A percentile compares a stretch with the other conserved stretches of the same genome.
phyloP scores from a whole-genome alignment of 805 yeast genomes.

The Metschnikowia chrysomelidarum region DNA sequence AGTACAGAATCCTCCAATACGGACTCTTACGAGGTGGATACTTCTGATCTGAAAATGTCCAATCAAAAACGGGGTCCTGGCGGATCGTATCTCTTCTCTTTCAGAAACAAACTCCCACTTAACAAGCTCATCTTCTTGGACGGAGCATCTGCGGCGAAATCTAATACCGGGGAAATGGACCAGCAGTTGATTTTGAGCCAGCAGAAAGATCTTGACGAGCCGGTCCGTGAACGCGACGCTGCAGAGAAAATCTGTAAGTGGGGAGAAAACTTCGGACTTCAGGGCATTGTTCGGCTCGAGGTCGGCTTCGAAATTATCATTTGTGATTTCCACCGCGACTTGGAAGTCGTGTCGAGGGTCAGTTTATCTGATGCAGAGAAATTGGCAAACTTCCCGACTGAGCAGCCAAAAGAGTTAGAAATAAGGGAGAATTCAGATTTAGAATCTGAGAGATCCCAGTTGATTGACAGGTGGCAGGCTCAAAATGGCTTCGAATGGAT shows the following conservation, averaged over 20 bases:
- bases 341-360: constrained; percentile 46
- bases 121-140: constrained; percentile 52
- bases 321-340: constrained; percentile 54
- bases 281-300: constrained; percentile 59
- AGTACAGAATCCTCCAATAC: neutral
- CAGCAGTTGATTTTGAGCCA: constrained; percentile 29
- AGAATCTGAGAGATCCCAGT: constrained; percentile 6
- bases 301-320: constrained; percentile 60
- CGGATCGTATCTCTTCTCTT: constrained; percentile 39
- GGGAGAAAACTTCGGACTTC: constrained; percentile 53
- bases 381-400: constrained; percentile 37
- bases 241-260: constrained; percentile 55
- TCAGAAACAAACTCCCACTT: constrained; percentile 46
- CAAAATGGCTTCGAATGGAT: constrained; percentile 45
- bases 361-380: constrained; percentile 38
- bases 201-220: constrained; percentile 22
- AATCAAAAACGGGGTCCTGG: constrained; percentile 3
- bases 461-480: constrained; percentile 27
- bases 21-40: constrained; percentile 1
- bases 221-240: constrained; percentile 39
- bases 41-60: neutral
- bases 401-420: constrained; percentile 2
- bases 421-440: too few relatives aligned
- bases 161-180: constrained; percentile 59
- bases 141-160: constrained; percentile 69